Percentiles rank a stretch among this genome's conserved stretches.
Evolutionary conservation across 768 basidiomycete genomes (phyloP).

Genomic region (Serendipita sp.): DNA sequence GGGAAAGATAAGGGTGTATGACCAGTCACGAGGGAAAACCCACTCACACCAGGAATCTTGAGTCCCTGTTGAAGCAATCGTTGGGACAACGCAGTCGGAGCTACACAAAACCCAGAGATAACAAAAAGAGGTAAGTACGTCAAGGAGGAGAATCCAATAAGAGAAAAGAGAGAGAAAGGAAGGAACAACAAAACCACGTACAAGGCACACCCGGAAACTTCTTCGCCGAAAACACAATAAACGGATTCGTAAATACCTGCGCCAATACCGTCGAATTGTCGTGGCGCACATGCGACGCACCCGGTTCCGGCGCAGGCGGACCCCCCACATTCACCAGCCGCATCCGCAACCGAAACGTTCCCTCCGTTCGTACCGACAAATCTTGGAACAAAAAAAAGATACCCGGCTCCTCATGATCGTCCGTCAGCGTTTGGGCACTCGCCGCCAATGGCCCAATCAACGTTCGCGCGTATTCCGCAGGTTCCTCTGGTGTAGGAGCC

Average conservation of each 20-base stretch:
- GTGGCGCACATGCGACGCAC: conserved; percentile 49
- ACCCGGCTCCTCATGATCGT: conserved; percentile 72
- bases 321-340: conserved; percentile 81
- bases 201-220: conserved; percentile 90
- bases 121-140: too few species aligned
- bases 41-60: conserved; percentile 5
- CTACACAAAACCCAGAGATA: not conserved
- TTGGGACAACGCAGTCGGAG: not conserved
- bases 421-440: conserved; percentile 68
- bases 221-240: conserved; percentile 84
- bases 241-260: conserved; percentile 67
- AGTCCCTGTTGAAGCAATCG: not conserved
- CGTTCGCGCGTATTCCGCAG: conserved; percentile 51
- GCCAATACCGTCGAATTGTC: conserved; percentile 64
- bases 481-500: too few species aligned
- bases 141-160: too few species aligned
- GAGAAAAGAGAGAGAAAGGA: not conserved
- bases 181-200: conserved; percentile 17
- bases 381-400: conserved; percentile 95
- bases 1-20: too few species aligned
- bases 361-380: conserved; percentile 85
- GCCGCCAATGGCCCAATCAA: conserved; percentile 81
- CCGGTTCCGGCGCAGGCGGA: conserved; percentile 56
- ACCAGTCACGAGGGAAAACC: too few species aligned
- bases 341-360: conserved; percentile 56